Evolutionary conservation across 495 filamentous ascomycete species (phyloP), one percentile per base, ranked within the genome.

Genomic region (Aspergillus steynii): DNA sequence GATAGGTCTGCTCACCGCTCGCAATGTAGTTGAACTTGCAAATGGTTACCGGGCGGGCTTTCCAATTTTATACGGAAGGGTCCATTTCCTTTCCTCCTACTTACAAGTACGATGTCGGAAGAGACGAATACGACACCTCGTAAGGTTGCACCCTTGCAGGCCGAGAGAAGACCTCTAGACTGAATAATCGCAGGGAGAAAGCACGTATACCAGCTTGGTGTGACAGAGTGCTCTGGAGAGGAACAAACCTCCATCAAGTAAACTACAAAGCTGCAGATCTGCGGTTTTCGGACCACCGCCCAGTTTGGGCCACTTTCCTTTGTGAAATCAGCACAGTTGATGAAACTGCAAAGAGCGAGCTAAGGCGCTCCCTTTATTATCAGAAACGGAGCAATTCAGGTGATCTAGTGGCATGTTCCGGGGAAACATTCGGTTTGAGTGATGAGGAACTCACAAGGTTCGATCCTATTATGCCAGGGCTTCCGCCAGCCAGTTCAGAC

Each of bases 151-250:
- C 10, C 26, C 29, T n/a, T 9, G 50, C 5, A 20, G 5, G 5
- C 29, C 27, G 2, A 53, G 9, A 53, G 46, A 46, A 53, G 2
- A 20, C 2, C 15, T 42, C 12, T 42, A 50, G 25, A 56, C 60
- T 63, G 54, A 66, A 9, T 9, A 0, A 31, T 28, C 31, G 9
- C 57, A 93, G 90, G 25, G 95, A 99, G 64, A 99, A 98, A 77
- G 83, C 85, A 31, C 87, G 95, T 31, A 97, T 98, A 61, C 95
- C 95, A 29, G 95, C 95, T 3, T 99, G 95, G 95, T 97, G 92
- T 68, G 95, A 99, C 74, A 89, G 95, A 42, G 85, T 99, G 14
- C 75, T 99, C 12, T 86, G 90, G 59, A 95, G 90, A 81, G 96
- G 96, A 28, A 80, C 81, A 47, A 92, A 89, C 61, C 80, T 98